phyloP scores from a whole-genome alignment of 495 filamentous ascomycete genomes.

The Trichocladium antarcticum region DNA sequence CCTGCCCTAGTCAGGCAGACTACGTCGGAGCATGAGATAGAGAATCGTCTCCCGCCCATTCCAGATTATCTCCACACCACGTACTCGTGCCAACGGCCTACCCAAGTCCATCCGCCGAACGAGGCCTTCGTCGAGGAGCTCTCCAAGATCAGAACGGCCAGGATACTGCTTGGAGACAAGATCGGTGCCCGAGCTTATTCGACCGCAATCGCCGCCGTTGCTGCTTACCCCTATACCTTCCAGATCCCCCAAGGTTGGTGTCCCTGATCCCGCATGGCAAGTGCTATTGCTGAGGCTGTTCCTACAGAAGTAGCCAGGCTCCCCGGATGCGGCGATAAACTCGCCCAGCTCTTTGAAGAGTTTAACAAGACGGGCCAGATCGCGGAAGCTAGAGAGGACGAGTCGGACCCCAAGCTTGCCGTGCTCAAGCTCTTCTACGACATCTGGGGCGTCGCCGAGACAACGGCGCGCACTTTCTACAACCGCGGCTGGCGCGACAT shows the following conservation, averaged over 20 bases:
- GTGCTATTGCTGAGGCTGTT: conserved; percentile 5
- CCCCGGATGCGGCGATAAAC: conserved; percentile 74
- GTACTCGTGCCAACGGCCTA: conserved; percentile 74
- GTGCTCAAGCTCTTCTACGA: conserved; percentile 59
- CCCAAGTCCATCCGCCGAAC: conserved; percentile 61
- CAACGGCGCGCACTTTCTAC: conserved; percentile 74
- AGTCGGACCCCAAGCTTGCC: conserved; percentile 51
- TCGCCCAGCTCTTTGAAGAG: conserved; percentile 67
- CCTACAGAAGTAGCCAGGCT: conserved; percentile 54
- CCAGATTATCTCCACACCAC: conserved; percentile 62
- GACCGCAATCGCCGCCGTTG: conserved; percentile 68
- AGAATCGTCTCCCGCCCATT: conserved; percentile 38
- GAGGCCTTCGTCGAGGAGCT: conserved; percentile 64
- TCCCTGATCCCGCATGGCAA: not conserved
- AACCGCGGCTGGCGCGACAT: conserved; percentile 58
- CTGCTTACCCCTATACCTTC: conserved; percentile 59
- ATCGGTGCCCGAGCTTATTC: conserved; percentile 84
- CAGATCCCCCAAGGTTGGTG: conserved; percentile 28
- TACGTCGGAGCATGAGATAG: conserved; percentile 59
- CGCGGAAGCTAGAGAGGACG: conserved; percentile 50
- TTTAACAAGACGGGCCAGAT: conserved; percentile 51
- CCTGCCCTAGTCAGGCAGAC: conserved; percentile 42
- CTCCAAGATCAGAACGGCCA: conserved; percentile 58
- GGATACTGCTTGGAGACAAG: conserved; percentile 58
- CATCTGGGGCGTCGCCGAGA: conserved; percentile 85